Conservation (phyloP, 169 alveolate species). For the Plasmodium fragile region DNA sequence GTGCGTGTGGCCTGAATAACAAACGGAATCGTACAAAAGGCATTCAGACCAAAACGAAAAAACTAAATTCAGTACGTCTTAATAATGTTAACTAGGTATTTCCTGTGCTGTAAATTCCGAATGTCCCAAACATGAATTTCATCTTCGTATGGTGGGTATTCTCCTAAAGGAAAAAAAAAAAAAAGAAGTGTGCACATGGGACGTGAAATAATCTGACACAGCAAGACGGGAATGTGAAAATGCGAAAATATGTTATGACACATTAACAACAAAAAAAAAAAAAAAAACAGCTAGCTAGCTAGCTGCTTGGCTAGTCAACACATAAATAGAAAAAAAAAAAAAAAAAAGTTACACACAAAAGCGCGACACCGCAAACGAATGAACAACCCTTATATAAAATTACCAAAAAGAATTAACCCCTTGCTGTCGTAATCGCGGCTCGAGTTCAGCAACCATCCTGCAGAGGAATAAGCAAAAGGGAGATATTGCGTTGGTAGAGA, state of each 20-base stretch:
- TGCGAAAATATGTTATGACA: not conserved
- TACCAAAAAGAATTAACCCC: constrained; percentile 76
- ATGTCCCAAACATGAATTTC: constrained; percentile 75
- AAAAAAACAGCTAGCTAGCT: not conserved
- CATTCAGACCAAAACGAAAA: not conserved
- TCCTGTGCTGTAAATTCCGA: constrained; percentile 43
- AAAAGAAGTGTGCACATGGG: not conserved
- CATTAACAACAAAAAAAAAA: not conserved
- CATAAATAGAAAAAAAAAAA: not conserved
- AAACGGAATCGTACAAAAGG: not conserved
- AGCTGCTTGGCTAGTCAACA: not conserved
- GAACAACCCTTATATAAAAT: not conserved
- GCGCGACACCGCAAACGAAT: not conserved
- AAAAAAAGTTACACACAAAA: not conserved
- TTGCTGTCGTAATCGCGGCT: constrained; percentile 36
- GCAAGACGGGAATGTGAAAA: constrained; percentile 1
- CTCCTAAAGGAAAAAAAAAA: constrained; percentile 27
- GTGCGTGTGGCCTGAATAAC: not conserved
- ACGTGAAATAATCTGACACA: not conserved
- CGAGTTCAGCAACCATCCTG: constrained; percentile 73
- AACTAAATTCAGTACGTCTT: constrained; percentile 57
- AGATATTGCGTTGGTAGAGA: not conserved
- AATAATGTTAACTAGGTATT: constrained; percentile 53
- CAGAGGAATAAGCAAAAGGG: constrained; percentile 10
- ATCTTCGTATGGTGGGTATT: constrained; percentile 77